Evolutionary conservation across 1,284 basidiomycete species (phyloP), one percentile per base, ranked within the genome.

Genomic region (Apiotrichum veenhuisii): DNA sequence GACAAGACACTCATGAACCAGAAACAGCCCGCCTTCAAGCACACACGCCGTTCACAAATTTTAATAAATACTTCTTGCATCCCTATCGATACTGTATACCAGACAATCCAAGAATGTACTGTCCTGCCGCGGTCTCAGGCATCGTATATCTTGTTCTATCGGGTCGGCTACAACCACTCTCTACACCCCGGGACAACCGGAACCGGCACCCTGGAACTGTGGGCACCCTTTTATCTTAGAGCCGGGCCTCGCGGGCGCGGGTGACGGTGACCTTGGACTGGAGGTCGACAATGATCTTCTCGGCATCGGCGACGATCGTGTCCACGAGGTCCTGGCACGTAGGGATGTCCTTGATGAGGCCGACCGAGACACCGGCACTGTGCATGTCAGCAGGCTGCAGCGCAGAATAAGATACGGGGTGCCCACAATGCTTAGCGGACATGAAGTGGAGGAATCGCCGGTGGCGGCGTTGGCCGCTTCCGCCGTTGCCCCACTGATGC

Each of bases 331-430:
- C 87, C 63, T 87, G 80, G 78, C 92, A 95, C 1, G 87, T 87
- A 18, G 91, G 90, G 50, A 91, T 85, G 72, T 95, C 91, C 55
- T 89, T 81, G 71, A 95, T 93, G 59, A 96, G 77, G 1, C 92
- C 93, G 55, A 91, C 72, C 15, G 80, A 78, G 62, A 91, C 82
- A n/a, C 90, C 88, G 14, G 86, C 87, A 46, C 80, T 83, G 56
- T 3, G 11, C 25, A 38, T 54, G 33, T 50, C 41, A 36, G 11
- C 15, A 20, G 3, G 22, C 22, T 27, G 25, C 4, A 5, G 15
- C 42, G 14, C 15, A 22, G 9, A 42, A 23, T 5, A 15, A 42
- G n/a, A 42, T 10, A 42, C n/a, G n/a, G n/a, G n/a, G n/a, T n/a
- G n/a, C n/a, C n/a, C n/a, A n/a, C n/a, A n/a, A n/a, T n/a, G n/a